Evolutionary conservation across 371 early-diverging fungal genomes (phyloP).

Genomic region (Mucor indicus): DNA sequence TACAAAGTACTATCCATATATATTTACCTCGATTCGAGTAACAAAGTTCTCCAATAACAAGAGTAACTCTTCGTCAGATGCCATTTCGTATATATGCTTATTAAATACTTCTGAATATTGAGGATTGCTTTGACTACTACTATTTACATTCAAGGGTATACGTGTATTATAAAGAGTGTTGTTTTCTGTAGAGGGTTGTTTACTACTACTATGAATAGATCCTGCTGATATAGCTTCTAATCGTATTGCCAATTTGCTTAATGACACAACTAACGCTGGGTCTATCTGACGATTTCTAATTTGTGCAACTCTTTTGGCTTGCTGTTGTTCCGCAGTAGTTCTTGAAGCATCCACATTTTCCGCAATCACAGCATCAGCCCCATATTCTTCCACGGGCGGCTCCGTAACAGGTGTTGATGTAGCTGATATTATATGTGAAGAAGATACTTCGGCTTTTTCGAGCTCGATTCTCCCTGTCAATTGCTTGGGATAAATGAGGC

Average conservation of each 20-base stretch:
- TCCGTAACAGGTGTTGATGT: constrained; percentile 9
- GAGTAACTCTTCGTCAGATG: constrained; percentile 55
- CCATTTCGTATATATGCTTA: constrained; percentile 45
- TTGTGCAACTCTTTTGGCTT: neutral
- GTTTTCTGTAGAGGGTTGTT: neutral
- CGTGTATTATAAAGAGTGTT: constrained; percentile 9
- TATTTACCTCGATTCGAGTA: constrained; percentile 55
- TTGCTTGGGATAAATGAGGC: constrained; percentile 67
- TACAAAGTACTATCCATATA: neutral
- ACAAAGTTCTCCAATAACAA: constrained; percentile 57
- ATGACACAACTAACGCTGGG: constrained; percentile 34
- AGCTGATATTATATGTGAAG: neutral
- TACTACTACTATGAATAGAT: constrained; percentile 9
- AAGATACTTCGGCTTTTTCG: constrained; percentile 39
- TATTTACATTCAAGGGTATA: too few species aligned
- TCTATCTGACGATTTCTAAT: constrained; percentile 27
- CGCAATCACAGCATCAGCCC: too few species aligned
- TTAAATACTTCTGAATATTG: constrained; percentile 12
- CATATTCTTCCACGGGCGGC: too few species aligned
- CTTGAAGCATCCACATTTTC: too few species aligned
- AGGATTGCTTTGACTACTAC: neutral
- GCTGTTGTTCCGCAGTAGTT: too few species aligned
- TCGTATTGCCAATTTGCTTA: constrained; percentile 51
- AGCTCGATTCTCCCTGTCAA: constrained; percentile 48
- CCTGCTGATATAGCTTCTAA: too few species aligned